Evolutionary conservation across 208 protist species (phyloP).

Genomic region (Trypanosoma cruzi): DNA sequence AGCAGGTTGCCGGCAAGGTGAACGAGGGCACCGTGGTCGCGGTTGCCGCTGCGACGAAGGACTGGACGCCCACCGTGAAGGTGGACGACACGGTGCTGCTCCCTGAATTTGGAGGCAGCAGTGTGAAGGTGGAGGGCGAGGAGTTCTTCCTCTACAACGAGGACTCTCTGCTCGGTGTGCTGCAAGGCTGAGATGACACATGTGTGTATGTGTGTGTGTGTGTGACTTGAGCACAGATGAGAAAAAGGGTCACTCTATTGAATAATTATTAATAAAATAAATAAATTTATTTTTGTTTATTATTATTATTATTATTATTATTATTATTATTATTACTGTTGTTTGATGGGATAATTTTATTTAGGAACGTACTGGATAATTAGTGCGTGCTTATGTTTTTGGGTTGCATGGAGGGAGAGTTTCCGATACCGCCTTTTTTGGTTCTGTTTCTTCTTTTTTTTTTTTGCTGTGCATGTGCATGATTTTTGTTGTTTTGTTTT

Average conservation of each 20-base stretch:
- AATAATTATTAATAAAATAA: too few species aligned
- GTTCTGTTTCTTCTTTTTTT: slow-evolving; percentile 19
- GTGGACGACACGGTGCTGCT: slow-evolving; percentile 91
- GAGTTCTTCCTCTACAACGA: slow-evolving; percentile 94
- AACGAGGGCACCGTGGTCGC: slow-evolving; percentile 93
- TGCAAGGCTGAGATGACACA: slow-evolving; percentile 22
- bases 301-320: too few species aligned
- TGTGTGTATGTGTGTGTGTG: too few species aligned
- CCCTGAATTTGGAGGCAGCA: slow-evolving; percentile 87
- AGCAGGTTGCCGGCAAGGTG: slow-evolving; percentile 92
- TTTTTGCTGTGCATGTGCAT: neutral
- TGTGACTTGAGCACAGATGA: neutral
- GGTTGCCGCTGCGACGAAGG: slow-evolving; percentile 86
- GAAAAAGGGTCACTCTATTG: too few species aligned
- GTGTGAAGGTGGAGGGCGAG: slow-evolving; percentile 92
- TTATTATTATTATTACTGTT: slow-evolving; percentile 22
- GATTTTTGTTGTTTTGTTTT: slow-evolving; percentile 9
- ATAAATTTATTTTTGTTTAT: too few species aligned
- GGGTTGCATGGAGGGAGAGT: too few species aligned
- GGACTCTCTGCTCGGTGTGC: slow-evolving; percentile 84
- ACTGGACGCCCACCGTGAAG: slow-evolving; percentile 92
- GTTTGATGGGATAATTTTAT: too few species aligned
- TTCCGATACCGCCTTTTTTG: slow-evolving; percentile 79
- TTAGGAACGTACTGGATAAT: neutral
- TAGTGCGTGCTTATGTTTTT: too few species aligned